Conservation (phyloP, 192 early-diverging fungal genomes). For the Bifiguratus adelaidae region DNA sequence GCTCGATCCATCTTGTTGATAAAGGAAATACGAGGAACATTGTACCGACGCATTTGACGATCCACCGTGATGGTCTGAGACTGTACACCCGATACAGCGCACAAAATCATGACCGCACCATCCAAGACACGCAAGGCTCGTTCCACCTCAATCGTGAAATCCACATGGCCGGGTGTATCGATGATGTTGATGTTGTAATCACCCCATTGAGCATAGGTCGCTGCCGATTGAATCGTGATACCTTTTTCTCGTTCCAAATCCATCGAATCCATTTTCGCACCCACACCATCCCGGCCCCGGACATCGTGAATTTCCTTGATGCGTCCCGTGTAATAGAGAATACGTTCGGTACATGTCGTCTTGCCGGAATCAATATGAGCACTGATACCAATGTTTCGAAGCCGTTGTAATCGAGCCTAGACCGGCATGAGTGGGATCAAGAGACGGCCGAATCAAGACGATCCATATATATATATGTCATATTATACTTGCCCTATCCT, state of each 20-base stretch:
- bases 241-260: constrained; percentile 93
- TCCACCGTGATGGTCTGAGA: constrained; percentile 85
- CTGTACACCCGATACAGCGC: constrained; percentile 79
- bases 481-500: too few relatives aligned
- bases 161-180: constrained; percentile 84
- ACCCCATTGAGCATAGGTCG: constrained; percentile 74
- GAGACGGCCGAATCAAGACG: too few relatives aligned
- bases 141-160: constrained; percentile 87
- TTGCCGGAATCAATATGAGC: constrained; percentile 87
- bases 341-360: constrained; percentile 77
- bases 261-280: constrained; percentile 99
- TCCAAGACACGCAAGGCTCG: constrained; percentile 79
- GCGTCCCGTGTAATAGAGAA: constrained; percentile 75
- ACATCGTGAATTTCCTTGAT: constrained; percentile 89
- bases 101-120: constrained; percentile 77
- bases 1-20: constrained; percentile 90
- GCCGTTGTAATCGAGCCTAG: constrained; percentile 40
- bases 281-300: constrained; percentile 79
- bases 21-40: constrained; percentile 77
- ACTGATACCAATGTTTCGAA: constrained; percentile 84
- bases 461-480: too few relatives aligned
- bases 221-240: constrained; percentile 84
- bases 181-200: constrained; percentile 78
- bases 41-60: constrained; percentile 85
- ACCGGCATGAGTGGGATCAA: too few relatives aligned